A percentile compares a stretch with the other conserved stretches of the same genome.
Conservation (phyloP, 2,329 filamentous ascomycete species). For the Penicillium sp. region DNA sequence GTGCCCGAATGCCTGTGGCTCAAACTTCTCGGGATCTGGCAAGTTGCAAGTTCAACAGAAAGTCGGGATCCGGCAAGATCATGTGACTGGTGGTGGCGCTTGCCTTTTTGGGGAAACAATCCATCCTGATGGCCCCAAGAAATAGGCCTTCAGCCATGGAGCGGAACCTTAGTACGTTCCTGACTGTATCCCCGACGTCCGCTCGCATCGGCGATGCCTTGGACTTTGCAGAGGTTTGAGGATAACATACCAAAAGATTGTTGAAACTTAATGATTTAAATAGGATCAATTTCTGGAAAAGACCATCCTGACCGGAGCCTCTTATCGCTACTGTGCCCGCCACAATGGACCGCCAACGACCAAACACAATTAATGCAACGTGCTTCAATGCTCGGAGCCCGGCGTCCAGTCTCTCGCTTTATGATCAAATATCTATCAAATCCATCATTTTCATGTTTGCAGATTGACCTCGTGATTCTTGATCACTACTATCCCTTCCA, state of each 20-base stretch:
- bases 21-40: neutral
- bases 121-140: neutral
- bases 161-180: neutral
- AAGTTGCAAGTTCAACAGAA: too few relatives aligned
- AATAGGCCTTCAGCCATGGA: neutral
- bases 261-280: neutral
- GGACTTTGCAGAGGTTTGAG: neutral
- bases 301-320: neutral
- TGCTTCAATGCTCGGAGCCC: neutral
- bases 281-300: too few relatives aligned
- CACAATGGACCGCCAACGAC: neutral
- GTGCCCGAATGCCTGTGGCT: neutral
- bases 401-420: neutral
- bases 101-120: neutral
- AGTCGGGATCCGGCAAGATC: neutral
- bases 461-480: constrained; percentile 1
- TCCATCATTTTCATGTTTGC: neutral
- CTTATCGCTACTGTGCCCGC: neutral
- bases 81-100: neutral
- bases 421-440: neutral
- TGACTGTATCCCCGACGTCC: neutral
- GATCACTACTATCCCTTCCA: neutral
- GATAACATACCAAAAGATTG: too few relatives aligned
- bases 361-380: neutral
- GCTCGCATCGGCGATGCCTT: neutral